A percentile compares a stretch with the other conserved stretches of the same genome.
phyloP scores from a whole-genome alignment of 352 stramenopile species.

The Pythium phragmiticola region DNA sequence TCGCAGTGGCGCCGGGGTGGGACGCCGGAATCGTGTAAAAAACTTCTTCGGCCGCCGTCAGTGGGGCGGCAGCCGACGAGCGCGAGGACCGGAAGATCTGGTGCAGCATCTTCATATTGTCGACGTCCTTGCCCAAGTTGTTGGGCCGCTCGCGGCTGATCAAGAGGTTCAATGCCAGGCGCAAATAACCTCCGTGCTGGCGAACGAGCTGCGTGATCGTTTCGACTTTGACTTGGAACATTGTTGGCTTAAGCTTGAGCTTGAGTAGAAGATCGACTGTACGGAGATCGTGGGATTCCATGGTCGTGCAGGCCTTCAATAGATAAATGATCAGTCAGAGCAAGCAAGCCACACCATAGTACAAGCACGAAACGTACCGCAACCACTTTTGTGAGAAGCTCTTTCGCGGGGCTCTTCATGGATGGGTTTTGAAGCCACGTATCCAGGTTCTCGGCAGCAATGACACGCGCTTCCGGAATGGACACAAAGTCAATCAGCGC shows the following conservation, averaged over 20 bases:
- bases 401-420: constrained; percentile 66
- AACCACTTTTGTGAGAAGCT: constrained; percentile 74
- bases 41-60: constrained; percentile 38
- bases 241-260: constrained; percentile 85
- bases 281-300: constrained; percentile 49
- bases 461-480: constrained; percentile 55
- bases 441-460: constrained; percentile 78
- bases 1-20: constrained; percentile 64
- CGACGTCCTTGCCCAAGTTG: constrained; percentile 82
- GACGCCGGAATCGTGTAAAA: constrained; percentile 55
- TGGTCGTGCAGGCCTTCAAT: constrained; percentile 52
- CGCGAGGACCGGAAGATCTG: constrained; percentile 80
- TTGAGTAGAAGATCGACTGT: constrained; percentile 79
- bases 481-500: constrained; percentile 65
- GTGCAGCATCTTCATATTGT: constrained; percentile 90
- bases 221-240: constrained; percentile 88
- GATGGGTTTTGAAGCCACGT: constrained; percentile 78
- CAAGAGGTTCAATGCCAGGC: constrained; percentile 62
- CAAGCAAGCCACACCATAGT: background rate
- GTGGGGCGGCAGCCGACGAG: constrained; percentile 10
- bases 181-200: constrained; percentile 68
- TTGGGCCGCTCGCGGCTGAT: constrained; percentile 75
- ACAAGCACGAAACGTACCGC: constrained; percentile 24
- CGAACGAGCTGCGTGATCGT: constrained; percentile 77
- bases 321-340: background rate